A percentile compares a stretch with the other conserved stretches of the same genome.
phyloP scores from a whole-genome alignment of 768 basidiomycete genomes.

The Leccinum truebloodii region DNA sequence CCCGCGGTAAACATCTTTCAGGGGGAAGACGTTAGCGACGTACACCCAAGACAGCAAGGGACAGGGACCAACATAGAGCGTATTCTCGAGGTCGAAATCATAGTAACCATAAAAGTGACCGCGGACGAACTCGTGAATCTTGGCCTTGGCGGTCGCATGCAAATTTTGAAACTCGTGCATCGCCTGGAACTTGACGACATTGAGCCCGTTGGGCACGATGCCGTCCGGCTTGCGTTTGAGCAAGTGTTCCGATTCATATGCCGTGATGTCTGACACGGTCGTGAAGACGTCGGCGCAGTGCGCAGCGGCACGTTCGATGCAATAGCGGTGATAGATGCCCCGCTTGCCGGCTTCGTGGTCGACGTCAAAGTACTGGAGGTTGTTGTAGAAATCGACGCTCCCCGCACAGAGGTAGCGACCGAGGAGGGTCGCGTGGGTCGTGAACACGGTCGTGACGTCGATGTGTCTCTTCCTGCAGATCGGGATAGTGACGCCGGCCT shows the following conservation, averaged over 20 bases:
- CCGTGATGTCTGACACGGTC: slow-evolving; percentile 97
- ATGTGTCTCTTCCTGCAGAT: slow-evolving; percentile 95
- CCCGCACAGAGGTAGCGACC: slow-evolving; percentile 99
- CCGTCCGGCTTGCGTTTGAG: slow-evolving; percentile 98
- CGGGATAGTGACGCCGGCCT: slow-evolving; percentile 93
- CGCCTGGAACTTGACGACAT: slow-evolving; percentile 98
- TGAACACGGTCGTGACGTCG: slow-evolving; percentile 98
- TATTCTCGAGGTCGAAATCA: slow-evolving; percentile 94
- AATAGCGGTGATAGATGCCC: slow-evolving; percentile 98
- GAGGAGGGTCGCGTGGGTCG: slow-evolving; percentile 96
- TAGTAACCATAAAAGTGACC: slow-evolving; percentile 99
- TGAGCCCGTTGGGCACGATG: slow-evolving; percentile 94
- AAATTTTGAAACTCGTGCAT: slow-evolving; percentile 99
- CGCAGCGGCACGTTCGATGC: slow-evolving; percentile 91
- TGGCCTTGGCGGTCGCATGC: slow-evolving; percentile 90
- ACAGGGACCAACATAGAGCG: slow-evolving; percentile 63
- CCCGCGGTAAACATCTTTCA: slow-evolving; percentile 97
- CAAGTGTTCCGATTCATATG: slow-evolving; percentile 94
- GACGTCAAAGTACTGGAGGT: slow-evolving; percentile 98
- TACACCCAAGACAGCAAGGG: background rate
- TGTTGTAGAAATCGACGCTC: slow-evolving; percentile 99
- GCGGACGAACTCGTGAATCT: slow-evolving; percentile 96
- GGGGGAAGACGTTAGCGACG: slow-evolving; percentile 5
- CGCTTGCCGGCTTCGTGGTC: slow-evolving; percentile 99
- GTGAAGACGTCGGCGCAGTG: slow-evolving; percentile 99